A percentile compares a stretch with the other conserved stretches of the same genome.
Evolutionary conservation across 1,139 yeast species (phyloP).

Genomic region (Saccharomyces pastorianus): DNA sequence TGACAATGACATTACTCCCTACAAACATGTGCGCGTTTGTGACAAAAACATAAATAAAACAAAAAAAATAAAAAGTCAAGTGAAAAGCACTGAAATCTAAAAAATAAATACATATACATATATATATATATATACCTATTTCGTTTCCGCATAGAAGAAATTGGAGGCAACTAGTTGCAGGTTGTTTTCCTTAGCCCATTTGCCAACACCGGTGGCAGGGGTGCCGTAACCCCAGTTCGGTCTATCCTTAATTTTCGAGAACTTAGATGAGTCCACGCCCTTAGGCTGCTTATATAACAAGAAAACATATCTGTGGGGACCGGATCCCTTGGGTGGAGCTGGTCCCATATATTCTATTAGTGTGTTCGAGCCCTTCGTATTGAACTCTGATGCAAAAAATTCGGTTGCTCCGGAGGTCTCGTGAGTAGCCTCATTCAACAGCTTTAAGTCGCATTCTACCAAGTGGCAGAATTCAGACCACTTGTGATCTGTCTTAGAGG

Average conservation of each 20-base stretch:
- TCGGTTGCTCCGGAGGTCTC: constrained; percentile 28
- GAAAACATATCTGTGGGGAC: constrained; percentile 75
- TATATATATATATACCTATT: constrained; percentile 9
- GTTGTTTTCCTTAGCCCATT: constrained; percentile 62
- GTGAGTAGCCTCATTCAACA: constrained; percentile 7
- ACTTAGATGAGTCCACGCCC: constrained; percentile 15
- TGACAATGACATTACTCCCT: not conserved
- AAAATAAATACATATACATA: not conserved
- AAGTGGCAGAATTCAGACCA: constrained; percentile 88
- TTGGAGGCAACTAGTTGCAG: constrained; percentile 65
- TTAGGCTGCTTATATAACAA: constrained; percentile 58
- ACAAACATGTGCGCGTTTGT: not conserved
- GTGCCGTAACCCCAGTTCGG: constrained; percentile 80
- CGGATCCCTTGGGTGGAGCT: constrained; percentile 77
- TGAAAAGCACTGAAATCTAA: not conserved
- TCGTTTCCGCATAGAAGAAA: constrained; percentile 70
- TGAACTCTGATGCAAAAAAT: constrained; percentile 16
- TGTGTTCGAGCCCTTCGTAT: constrained; percentile 14
- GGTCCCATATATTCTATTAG: constrained; percentile 62
- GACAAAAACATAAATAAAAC: not conserved
- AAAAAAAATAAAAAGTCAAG: not conserved
- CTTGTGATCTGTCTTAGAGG: constrained; percentile 67
- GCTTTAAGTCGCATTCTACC: constrained; percentile 54
- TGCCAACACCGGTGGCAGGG: constrained; percentile 68
- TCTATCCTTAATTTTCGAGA: constrained; percentile 39